phyloP scores from a whole-genome alignment of 768 basidiomycete genomes.

The Rhizopogon roseolus region DNA sequence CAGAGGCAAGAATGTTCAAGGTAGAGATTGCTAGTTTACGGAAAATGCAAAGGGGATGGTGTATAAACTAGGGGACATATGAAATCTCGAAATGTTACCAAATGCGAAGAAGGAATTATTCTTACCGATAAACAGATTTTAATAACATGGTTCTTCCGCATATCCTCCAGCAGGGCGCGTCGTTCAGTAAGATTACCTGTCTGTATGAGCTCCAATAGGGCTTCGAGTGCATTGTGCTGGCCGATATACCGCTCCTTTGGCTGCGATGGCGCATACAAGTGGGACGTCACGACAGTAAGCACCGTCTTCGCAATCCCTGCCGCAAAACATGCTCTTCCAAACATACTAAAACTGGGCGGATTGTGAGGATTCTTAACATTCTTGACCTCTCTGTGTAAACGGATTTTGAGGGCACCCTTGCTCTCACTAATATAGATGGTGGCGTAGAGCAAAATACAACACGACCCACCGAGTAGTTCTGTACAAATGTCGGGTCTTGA shows the following conservation, averaged over 20 bases:
- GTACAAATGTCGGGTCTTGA: slow-evolving; percentile 16
- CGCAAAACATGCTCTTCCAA: slow-evolving; percentile 17
- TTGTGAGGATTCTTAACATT: background rate
- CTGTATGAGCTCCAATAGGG: slow-evolving; percentile 15
- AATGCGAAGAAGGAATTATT: background rate
- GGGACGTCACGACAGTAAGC: slow-evolving; percentile 15
- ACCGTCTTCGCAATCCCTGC: slow-evolving; percentile 25
- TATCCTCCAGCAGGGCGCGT: slow-evolving; percentile 16
- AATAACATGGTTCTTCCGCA: slow-evolving; percentile 16
- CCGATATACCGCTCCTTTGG: slow-evolving; percentile 11
- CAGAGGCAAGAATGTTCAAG: slow-evolving; percentile 14
- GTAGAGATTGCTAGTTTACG: slow-evolving; percentile 14
- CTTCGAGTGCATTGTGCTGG: slow-evolving; percentile 18
- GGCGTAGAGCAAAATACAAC: background rate
- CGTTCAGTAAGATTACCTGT: slow-evolving; percentile 16
- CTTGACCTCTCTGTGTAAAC: background rate
- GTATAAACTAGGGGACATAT: slow-evolving; percentile 10
- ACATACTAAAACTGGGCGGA: slow-evolving; percentile 5
- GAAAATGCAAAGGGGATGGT: slow-evolving; percentile 19
- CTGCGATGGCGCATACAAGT: slow-evolving; percentile 6
- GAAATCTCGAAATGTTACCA: background rate
- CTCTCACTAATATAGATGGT: background rate
- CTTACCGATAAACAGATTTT: slow-evolving; percentile 19
- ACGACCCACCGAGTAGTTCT: slow-evolving; percentile 12
- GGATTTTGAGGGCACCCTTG: slow-evolving; percentile 12